Conservation (phyloP, 2,329 filamentous ascomycete genomes). For the Ceratocystis alfenasii region DNA sequence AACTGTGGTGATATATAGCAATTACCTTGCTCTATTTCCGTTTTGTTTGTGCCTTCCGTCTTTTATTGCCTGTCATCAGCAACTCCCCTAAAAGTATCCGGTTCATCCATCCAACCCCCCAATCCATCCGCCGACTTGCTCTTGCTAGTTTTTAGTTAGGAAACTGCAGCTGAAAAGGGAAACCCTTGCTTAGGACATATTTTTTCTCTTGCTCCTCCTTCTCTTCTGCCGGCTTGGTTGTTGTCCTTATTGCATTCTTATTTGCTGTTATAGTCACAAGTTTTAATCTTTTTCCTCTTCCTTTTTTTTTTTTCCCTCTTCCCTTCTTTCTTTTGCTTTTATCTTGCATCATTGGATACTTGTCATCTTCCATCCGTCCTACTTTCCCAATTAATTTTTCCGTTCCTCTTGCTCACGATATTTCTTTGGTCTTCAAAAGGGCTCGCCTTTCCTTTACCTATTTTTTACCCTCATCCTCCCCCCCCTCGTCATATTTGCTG, state of each 20-base stretch:
- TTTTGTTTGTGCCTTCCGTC: neutral
- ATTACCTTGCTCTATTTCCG: too few species aligned
- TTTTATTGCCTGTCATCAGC: neutral
- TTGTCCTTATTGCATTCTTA: neutral
- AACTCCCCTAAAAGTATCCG: neutral
- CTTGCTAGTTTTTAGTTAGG: neutral
- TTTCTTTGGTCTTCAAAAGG: neutral
- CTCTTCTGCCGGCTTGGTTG: neutral
- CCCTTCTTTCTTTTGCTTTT: neutral
- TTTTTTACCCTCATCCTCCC: neutral
- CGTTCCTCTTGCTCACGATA: neutral
- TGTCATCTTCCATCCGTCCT: constrained; percentile 2
- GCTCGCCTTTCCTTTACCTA: neutral
- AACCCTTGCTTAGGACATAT: neutral
- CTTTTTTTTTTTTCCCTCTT: neutral
- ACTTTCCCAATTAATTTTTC: neutral
- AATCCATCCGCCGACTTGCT: neutral
- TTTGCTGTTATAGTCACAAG: neutral
- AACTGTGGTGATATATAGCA: too few species aligned
- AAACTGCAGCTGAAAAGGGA: constrained; percentile 1
- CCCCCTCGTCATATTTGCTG: neutral
- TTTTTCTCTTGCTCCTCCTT: neutral
- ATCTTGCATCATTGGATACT: neutral
- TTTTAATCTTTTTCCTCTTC: neutral
- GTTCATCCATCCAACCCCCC: neutral